Conservation (phyloP, 208 protist genomes). For the Crithidia brevicula region DNA sequence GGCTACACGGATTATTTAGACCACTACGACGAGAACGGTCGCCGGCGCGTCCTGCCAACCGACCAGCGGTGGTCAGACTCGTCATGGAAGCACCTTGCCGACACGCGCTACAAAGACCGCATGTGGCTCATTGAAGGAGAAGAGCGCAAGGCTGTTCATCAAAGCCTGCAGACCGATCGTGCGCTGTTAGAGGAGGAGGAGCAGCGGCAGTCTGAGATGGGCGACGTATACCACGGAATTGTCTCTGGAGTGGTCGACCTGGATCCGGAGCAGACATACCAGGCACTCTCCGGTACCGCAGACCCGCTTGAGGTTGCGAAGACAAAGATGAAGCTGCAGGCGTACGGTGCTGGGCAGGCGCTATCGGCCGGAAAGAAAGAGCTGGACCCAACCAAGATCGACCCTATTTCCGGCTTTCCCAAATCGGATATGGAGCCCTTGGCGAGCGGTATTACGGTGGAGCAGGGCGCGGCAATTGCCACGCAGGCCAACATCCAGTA, state of each 20-base stretch:
- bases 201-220: constrained; percentile 84
- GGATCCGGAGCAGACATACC: constrained; percentile 87
- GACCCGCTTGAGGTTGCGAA: constrained; percentile 85
- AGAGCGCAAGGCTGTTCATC: constrained; percentile 85
- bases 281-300: constrained; percentile 81
- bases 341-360: constrained; percentile 77
- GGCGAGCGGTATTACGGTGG: constrained; percentile 81
- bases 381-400: constrained; percentile 42
- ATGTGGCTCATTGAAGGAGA: constrained; percentile 92
- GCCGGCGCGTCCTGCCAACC: constrained; percentile 79
- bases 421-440: constrained; percentile 78
- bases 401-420: constrained; percentile 81
- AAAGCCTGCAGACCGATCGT: constrained; percentile 67
- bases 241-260: constrained; percentile 78
- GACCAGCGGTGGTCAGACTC: constrained; percentile 90
- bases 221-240: constrained; percentile 80
- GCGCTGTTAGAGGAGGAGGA: constrained; percentile 75
- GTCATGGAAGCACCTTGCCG: constrained; percentile 90
- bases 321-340: constrained; percentile 88
- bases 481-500: constrained; percentile 76
- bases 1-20: constrained; percentile 93
- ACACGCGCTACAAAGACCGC: constrained; percentile 86
- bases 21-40: constrained; percentile 88
- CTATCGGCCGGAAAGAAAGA: constrained; percentile 41
- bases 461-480: constrained; percentile 81